Evolutionary conservation across 140 eudicot genomes (phyloP), one percentile per base, ranked within the genome.

Genomic region (Anethum foeniculum): DNA sequence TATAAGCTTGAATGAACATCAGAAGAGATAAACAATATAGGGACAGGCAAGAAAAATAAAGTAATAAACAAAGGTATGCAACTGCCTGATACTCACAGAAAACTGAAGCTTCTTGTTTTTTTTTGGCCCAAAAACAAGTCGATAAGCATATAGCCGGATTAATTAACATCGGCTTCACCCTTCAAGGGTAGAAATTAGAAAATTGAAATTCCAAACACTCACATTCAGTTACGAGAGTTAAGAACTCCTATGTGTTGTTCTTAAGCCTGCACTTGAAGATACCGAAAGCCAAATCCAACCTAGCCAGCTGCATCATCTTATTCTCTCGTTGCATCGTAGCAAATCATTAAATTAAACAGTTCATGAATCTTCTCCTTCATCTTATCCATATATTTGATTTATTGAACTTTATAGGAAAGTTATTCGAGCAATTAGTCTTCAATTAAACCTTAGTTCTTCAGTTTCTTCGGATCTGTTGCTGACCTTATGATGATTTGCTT

Each of bases 401-500:
- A n/a, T 23, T n/a, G 67, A 62, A 62, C 69, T 23, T 62, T 60
- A 23, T 23, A n/a, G 67, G 14, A 2, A 60, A 60, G 32, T 60
- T 60, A 2, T 60, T 62, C 18, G 25, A 51, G 16, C 7, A 62
- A 11, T 23, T 23, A 21, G 65, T n/a, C 69, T n/a, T 62, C 68
- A 62, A 10, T 62, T 25, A 62, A 62, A 62, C 69, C 69, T 9
- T n/a, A 60, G 25, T 60, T 60, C 69, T 25, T 60, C 34, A 60
- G 32, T n/a, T n/a, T 60, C 69, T n/a, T 60, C 69, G 12, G 14
- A 9, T 60, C 69, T 60, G 11, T 58, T 58, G 69, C 69, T 62
- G 69, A 4, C 75, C 80, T 84, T 90, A 52, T 81, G 84, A 5
- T 83, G 89, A 32, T 86, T 82, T 84, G 86, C 87, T 81, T 83